Evolutionary conservation across 2,329 filamentous ascomycete species (phyloP).

Genomic region (Alternaria sp.): DNA sequence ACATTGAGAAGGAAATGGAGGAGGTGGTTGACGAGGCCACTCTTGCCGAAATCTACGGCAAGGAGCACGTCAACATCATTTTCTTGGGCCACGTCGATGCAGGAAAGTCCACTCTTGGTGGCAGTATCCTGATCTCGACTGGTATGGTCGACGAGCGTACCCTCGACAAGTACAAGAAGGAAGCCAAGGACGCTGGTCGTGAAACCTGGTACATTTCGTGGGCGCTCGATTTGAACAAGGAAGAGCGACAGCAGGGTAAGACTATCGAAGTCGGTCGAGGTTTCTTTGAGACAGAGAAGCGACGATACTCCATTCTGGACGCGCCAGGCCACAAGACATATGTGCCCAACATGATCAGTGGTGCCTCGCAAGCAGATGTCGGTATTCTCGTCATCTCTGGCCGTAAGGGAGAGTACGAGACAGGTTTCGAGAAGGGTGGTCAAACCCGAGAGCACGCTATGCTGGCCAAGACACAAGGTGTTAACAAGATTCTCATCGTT

Average conservation of each 20-base stretch:
- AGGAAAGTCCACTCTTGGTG: constrained; percentile 95
- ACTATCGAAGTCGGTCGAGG: constrained; percentile 96
- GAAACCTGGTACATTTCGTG: constrained; percentile 99
- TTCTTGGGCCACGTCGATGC: constrained; percentile 99
- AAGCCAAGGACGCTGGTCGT: constrained; percentile 93
- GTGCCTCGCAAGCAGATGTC: constrained; percentile 70
- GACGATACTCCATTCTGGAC: constrained; percentile 94
- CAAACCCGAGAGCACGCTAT: constrained; percentile 98
- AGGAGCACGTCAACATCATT: constrained; percentile 93
- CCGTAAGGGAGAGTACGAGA: constrained; percentile 98
- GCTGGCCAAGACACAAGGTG: constrained; percentile 96
- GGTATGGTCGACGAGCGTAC: constrained; percentile 99
- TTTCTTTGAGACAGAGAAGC: constrained; percentile 93
- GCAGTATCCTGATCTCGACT: constrained; percentile 88
- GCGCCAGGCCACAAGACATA: constrained; percentile 98
- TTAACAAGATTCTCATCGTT: constrained; percentile 92
- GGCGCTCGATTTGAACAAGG: constrained; percentile 96
- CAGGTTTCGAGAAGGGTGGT: constrained; percentile 94
- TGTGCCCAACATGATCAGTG: constrained; percentile 97
- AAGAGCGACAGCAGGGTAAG: constrained; percentile 95
- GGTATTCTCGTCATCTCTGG: constrained; percentile 96
- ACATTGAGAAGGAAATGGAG: constrained; percentile 82
- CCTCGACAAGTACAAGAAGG: constrained; percentile 89
- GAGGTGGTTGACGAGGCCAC: constrained; percentile 82
- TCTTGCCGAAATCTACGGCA: constrained; percentile 94